Evolutionary conservation across 305 asterid species (phyloP).

Genomic region (Fraxinus baroniana): DNA sequence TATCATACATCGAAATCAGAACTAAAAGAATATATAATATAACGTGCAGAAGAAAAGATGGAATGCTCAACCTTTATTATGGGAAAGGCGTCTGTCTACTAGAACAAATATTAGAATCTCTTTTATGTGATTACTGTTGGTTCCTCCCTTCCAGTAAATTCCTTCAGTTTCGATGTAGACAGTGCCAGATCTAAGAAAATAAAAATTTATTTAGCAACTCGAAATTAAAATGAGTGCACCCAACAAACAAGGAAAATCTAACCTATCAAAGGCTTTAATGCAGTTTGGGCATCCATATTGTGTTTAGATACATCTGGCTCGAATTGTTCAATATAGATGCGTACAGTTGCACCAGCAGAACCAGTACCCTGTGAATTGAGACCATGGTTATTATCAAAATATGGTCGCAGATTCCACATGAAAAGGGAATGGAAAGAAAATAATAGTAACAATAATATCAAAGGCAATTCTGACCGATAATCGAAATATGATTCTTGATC

Average conservation of each 20-base stretch:
- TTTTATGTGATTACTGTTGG: conserved; percentile 90
- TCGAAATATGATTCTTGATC: conserved; percentile 87
- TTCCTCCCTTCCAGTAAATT: conserved; percentile 87
- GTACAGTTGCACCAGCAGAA: conserved; percentile 93
- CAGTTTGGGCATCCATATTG: conserved; percentile 75
- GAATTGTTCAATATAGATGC: conserved; percentile 77
- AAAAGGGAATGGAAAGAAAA: conserved; percentile 1
- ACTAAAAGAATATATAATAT: conserved; percentile 3
- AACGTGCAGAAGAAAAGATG: conserved; percentile 14
- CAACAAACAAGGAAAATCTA: conserved; percentile 4
- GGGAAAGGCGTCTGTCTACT: neutral
- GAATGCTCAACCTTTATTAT: conserved; percentile 30
- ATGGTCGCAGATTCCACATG: neutral
- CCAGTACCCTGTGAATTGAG: conserved; percentile 72
- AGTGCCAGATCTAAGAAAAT: conserved; percentile 68
- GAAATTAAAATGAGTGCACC: neutral
- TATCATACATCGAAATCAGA: conserved; percentile 9
- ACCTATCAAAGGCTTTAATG: conserved; percentile 84
- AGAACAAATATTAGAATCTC: conserved; percentile 4
- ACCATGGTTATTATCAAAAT: conserved; percentile 15
- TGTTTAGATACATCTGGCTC: conserved; percentile 85
- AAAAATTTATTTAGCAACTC: conserved; percentile 15
- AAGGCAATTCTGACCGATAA: conserved; percentile 60
- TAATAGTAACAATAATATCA: neutral
- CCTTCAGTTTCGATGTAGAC: conserved; percentile 75